phyloP scores from a whole-genome alignment of 371 early-diverging fungal genomes.

The Mucor irregularis region DNA sequence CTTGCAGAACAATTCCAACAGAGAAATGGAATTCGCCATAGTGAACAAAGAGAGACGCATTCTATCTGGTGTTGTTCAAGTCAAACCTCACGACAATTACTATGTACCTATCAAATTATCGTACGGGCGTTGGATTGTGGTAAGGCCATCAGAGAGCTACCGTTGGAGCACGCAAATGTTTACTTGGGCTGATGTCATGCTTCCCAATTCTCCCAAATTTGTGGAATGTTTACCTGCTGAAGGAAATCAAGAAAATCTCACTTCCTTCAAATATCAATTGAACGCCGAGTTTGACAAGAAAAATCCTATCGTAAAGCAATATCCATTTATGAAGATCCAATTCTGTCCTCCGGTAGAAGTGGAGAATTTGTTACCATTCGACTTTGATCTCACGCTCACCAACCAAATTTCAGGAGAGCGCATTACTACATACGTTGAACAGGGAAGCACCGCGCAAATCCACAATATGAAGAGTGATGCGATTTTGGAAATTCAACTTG shows the following conservation, averaged over 20 bases:
- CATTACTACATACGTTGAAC: conserved; percentile 31
- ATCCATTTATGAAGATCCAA: conserved; percentile 70
- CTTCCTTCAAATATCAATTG: conserved; percentile 28
- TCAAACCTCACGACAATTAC: conserved; percentile 57
- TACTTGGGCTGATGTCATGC: conserved; percentile 68
- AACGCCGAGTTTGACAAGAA: conserved; percentile 35
- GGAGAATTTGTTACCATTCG: conserved; percentile 84
- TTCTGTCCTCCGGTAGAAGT: conserved; percentile 77
- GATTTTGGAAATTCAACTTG: conserved; percentile 57
- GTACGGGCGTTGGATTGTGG: conserved; percentile 57
- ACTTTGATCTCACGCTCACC: conserved; percentile 50
- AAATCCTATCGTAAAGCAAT: conserved; percentile 39
- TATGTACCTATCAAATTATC: conserved; percentile 69
- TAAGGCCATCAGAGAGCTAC: conserved; percentile 71
- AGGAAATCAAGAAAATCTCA: conserved; percentile 7
- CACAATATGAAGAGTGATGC: conserved; percentile 66
- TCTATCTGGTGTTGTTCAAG: conserved; percentile 14
- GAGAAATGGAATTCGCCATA: conserved; percentile 60
- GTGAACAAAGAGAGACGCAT: conserved; percentile 43
- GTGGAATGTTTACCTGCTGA: conserved; percentile 32
- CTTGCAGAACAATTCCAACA: conserved; percentile 61
- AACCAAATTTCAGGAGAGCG: conserved; percentile 49
- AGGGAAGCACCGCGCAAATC: conserved; percentile 60
- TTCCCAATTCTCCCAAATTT: conserved; percentile 30
- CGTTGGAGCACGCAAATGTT: conserved; percentile 68